These are phyloP conservation scores for Dendrobium huoshanense DNA, from an alignment of 106 monocot species.

Conservation along the genomic window DNA sequence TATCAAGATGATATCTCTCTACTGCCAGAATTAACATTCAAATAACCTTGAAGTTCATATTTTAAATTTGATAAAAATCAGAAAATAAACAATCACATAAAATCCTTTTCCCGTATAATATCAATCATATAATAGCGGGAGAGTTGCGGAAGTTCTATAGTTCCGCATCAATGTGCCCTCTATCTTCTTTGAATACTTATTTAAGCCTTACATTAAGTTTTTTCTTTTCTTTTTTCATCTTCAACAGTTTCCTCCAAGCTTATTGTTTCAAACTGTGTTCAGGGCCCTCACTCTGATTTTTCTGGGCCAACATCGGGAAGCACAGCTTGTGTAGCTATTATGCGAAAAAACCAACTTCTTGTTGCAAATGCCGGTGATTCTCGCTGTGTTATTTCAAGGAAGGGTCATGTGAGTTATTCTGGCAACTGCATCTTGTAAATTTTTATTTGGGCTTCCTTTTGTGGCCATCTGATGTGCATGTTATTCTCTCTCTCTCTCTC, in stretches of 20 bases:
- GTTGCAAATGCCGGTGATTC: conserved; percentile 98
- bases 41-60: not conserved
- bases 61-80: not conserved
- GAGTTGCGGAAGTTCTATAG: not conserved
- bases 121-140: not conserved
- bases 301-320: conserved; percentile 85
- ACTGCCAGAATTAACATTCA: not conserved
- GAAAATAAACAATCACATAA: not conserved
- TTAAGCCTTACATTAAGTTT: not conserved
- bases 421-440: not conserved
- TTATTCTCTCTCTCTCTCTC: not conserved
- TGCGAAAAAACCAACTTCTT: conserved; percentile 76
- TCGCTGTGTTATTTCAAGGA: conserved; percentile 93
- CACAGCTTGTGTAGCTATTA: conserved; percentile 91
- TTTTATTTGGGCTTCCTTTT: not conserved
- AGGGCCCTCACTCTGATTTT: conserved; percentile 96
- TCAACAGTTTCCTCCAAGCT: not conserved
- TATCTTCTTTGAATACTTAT: not conserved
- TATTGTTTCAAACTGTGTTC: conserved; percentile 3
- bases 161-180: not conserved
- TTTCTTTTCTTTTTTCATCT: not conserved
- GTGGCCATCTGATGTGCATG: not conserved
- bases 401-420: conserved; percentile 57
- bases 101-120: not conserved
- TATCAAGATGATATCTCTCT: no score